A percentile compares a stretch with the other conserved stretches of the same genome.
Evolutionary conservation across 106 monocot species (phyloP).

Genomic region (Dactylorhiza incarnata): DNA sequence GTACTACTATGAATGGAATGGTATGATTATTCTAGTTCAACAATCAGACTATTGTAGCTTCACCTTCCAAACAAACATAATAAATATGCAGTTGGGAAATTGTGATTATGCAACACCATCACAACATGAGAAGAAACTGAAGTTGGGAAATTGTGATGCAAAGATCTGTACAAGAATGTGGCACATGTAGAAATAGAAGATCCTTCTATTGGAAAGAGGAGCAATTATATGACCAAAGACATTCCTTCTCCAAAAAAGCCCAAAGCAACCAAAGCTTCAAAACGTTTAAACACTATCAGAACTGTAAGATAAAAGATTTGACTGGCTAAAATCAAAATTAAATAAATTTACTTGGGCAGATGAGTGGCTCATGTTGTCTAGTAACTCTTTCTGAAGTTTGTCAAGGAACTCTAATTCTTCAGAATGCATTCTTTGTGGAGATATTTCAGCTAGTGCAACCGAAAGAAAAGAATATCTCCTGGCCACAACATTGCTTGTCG

Average conservation of each 20-base stretch:
- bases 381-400: slow-evolving; percentile 57
- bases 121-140: not conserved
- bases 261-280: not conserved
- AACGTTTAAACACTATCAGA: not conserved
- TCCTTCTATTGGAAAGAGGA: not conserved
- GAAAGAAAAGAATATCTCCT: slow-evolving; percentile 80
- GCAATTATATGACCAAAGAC: not conserved
- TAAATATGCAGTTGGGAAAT: not conserved
- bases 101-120: not conserved
- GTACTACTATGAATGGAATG: too few relatives aligned
- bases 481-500: slow-evolving; percentile 63
- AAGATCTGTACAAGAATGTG: not conserved
- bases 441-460: slow-evolving; percentile 72
- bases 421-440: slow-evolving; percentile 55
- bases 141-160: not conserved
- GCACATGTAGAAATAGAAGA: not conserved
- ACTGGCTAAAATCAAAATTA: not conserved
- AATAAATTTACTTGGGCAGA: slow-evolving; percentile 77
- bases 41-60: not conserved
- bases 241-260: not conserved
- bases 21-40: too few relatives aligned
- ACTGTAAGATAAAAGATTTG: not conserved
- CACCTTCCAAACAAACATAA: not conserved
- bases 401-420: slow-evolving; percentile 60
- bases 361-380: slow-evolving; percentile 81